Conservation (phyloP, 805 yeast species). For the Starmerella bombi region DNA sequence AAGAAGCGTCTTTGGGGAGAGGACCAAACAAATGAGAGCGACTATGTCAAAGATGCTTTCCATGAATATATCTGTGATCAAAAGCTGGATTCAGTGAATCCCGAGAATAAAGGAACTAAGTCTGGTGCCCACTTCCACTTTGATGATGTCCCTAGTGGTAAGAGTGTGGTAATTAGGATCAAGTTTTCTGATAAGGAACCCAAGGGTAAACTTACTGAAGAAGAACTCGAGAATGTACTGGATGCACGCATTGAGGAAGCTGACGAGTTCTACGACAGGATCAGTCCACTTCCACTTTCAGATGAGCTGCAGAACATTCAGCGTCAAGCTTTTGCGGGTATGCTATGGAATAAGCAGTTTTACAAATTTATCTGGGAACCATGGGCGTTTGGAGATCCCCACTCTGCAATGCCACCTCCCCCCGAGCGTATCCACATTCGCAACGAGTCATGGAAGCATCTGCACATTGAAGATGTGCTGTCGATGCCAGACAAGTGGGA, state of each 20-base stretch:
- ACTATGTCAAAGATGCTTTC: constrained; percentile 77
- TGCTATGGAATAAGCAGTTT: constrained; percentile 87
- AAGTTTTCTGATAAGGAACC: constrained; percentile 40
- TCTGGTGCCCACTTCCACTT: constrained; percentile 74
- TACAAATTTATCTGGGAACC: constrained; percentile 74
- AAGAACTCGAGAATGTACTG: constrained; percentile 54
- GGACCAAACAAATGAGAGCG: constrained; percentile 40
- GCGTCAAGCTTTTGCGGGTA: constrained; percentile 88
- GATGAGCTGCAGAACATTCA: constrained; percentile 71
- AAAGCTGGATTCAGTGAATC: constrained; percentile 50
- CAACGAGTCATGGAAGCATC: constrained; percentile 77
- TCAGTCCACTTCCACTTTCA: constrained; percentile 71
- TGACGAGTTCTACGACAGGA: constrained; percentile 81
- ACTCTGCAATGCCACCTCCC: constrained; percentile 61
- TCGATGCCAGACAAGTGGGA: constrained; percentile 94
- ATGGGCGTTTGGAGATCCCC: constrained; percentile 81
- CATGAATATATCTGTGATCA: constrained; percentile 66
- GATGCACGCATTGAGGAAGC: constrained; percentile 72
- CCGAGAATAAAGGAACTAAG: constrained; percentile 62
- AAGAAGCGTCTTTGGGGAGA: constrained; percentile 45
- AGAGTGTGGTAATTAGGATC: constrained; percentile 73
- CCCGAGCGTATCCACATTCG: constrained; percentile 74
- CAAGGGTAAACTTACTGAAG: constrained; percentile 43
- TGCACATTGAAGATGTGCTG: constrained; percentile 74
- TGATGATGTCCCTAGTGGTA: constrained; percentile 72